Evolutionary conservation across 192 early-diverging fungal genomes (phyloP).

Genomic region (Allomyces arbusculus): DNA sequence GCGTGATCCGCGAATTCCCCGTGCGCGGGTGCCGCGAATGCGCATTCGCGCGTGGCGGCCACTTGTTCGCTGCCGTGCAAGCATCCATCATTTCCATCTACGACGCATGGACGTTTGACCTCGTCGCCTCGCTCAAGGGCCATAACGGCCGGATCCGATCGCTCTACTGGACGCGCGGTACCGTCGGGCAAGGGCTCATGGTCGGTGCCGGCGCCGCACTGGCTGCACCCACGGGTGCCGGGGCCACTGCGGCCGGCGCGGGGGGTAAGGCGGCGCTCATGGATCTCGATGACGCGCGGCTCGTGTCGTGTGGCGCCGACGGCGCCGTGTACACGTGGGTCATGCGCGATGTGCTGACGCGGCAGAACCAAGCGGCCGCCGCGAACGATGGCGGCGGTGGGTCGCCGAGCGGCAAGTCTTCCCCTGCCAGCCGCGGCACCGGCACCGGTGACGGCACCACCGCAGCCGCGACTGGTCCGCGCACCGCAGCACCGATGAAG

Average conservation of each 20-base stretch:
- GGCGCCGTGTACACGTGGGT: conserved; percentile 37
- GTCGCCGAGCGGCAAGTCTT: too few relatives aligned
- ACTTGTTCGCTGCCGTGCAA: conserved; percentile 30
- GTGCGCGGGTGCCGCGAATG: conserved; percentile 35
- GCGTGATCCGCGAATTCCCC: conserved; percentile 24
- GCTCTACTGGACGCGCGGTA: conserved; percentile 19
- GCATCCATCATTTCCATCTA: conserved; percentile 31
- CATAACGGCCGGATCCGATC: conserved; percentile 32
- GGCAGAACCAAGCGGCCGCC: neutral
- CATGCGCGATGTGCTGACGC: conserved; percentile 5
- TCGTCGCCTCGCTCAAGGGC: conserved; percentile 26
- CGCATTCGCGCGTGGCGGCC: conserved; percentile 29
- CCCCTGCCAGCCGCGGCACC: neutral
- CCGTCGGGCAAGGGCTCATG: neutral
- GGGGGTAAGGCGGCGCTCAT: neutral
- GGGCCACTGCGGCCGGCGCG: neutral
- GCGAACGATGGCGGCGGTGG: too few relatives aligned
- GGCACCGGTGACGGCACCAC: neutral
- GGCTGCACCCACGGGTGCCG: neutral
- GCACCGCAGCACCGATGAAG: conserved; percentile 7
- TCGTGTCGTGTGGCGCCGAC: conserved; percentile 31
- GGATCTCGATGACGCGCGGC: conserved; percentile 16
- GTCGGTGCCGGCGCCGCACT: neutral
- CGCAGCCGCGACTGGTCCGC: neutral
- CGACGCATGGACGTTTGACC: conserved; percentile 30